phyloP scores from a whole-genome alignment of 2,329 filamentous ascomycete genomes.

The Pseudogymnoascus sp. region DNA sequence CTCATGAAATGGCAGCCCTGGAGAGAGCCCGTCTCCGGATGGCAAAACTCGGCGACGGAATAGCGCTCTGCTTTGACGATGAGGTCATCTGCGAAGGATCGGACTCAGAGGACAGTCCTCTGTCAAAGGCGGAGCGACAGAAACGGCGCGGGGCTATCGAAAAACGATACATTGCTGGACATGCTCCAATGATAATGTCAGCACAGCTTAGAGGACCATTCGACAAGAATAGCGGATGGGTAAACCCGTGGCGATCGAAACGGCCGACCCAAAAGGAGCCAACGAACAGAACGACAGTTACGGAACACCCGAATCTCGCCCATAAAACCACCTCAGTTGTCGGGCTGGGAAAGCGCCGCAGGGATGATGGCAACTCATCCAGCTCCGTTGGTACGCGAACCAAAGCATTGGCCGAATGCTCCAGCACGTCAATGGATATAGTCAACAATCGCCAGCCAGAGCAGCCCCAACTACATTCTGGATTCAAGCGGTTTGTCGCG shows the following conservation, averaged over 20 bases:
- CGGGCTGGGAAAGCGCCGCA: not conserved
- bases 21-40: not conserved
- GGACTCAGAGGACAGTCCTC: not conserved
- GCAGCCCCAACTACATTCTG: not conserved
- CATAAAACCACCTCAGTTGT: not conserved
- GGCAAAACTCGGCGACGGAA: not conserved
- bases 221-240: constrained; percentile 41
- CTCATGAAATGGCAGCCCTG: not conserved
- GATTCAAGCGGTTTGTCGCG: not conserved
- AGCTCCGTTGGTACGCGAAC: not conserved
- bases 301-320: not conserved
- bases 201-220: constrained; percentile 58
- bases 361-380: not conserved
- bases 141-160: constrained; percentile 54
- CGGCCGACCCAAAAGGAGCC: constrained; percentile 1
- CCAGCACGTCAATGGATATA: not conserved
- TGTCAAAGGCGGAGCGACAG: constrained; percentile 41
- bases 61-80: not conserved
- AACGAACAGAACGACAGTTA: not conserved
- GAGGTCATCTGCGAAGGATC: not conserved
- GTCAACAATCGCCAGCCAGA: not conserved
- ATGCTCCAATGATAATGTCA: constrained; percentile 50
- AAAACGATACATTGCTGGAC: constrained; percentile 49
- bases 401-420: not conserved
- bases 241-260: constrained; percentile 44